A percentile compares a stretch with the other conserved stretches of the same genome.
Evolutionary conservation across 192 early-diverging fungal species (phyloP).

Genomic region (Lobosporangium transversale): DNA sequence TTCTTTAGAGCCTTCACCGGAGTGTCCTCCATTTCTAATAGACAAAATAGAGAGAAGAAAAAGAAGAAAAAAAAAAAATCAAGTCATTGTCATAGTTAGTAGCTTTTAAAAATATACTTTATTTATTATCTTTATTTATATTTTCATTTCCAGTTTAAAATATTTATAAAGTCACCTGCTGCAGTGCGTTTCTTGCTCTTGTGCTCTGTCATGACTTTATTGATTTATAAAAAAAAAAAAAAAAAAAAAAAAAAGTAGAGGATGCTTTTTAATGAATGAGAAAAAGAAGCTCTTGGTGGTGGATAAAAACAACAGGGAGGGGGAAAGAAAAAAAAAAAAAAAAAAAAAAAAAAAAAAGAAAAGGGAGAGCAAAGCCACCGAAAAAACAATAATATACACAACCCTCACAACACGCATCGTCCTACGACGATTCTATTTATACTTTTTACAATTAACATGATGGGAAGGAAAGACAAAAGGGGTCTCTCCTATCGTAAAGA

Average conservation of each 20-base stretch:
- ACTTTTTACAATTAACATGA: no score
- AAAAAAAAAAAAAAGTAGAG: background rate
- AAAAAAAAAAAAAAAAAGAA: constrained; percentile 15
- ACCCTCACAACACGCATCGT: no score
- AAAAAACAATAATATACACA: background rate
- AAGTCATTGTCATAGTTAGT: background rate
- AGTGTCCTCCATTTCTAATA: background rate
- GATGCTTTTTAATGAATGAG: background rate
- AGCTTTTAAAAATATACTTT: constrained; percentile 3
- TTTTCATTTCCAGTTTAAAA: background rate
- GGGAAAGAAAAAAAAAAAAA: background rate
- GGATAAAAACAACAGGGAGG: background rate
- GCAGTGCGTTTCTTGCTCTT: constrained; percentile 24
- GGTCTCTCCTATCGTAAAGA: no score
- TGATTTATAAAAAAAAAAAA: background rate
- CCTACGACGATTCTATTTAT: no score
- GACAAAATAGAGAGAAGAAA: background rate
- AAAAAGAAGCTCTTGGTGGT: no score
- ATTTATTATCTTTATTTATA: background rate
- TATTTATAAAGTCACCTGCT: constrained; percentile 2
- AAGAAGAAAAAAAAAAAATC: background rate
- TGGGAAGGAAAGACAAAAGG: no score
- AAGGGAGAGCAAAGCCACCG: constrained; percentile 1
- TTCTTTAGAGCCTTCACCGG: background rate
- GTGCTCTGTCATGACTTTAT: constrained; percentile 3